Conservation (phyloP, 345 rosid genomes). For the Eucalyptus curtisii region DNA sequence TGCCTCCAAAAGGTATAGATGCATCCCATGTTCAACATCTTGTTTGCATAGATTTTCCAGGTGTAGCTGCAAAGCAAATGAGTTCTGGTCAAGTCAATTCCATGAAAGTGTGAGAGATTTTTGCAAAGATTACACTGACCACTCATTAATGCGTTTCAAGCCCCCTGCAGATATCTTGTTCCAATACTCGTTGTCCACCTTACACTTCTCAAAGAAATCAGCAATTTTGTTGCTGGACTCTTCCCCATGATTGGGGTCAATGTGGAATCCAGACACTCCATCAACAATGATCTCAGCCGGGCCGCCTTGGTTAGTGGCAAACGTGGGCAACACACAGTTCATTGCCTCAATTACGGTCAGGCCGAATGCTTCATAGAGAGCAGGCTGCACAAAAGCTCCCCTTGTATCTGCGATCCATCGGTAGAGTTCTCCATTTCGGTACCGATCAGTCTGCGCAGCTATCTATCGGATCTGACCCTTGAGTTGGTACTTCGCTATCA, state of each 20-base stretch:
- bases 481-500: not conserved
- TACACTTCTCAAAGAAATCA: constrained; percentile 65
- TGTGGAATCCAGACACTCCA: constrained; percentile 30
- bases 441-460: not conserved
- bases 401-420: not conserved
- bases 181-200: constrained; percentile 38
- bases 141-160: constrained; percentile 63
- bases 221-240: constrained; percentile 62
- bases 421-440: constrained; percentile 3
- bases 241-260: constrained; percentile 58
- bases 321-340: constrained; percentile 36
- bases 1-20: constrained; percentile 65
- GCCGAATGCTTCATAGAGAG: constrained; percentile 30
- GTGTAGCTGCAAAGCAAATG: constrained; percentile 52
- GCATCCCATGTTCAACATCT: constrained; percentile 61
- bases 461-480: constrained; percentile 5
- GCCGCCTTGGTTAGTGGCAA: constrained; percentile 36
- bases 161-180: constrained; percentile 38
- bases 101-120: not conserved
- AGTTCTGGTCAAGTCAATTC: not conserved
- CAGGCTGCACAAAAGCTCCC: constrained; percentile 22
- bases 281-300: constrained; percentile 47
- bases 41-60: constrained; percentile 88
- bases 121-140: constrained; percentile 18
- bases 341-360: constrained; percentile 37